A percentile compares a stretch with the other conserved stretches of the same genome.
These are phyloP conservation scores for Phytophthora litchii DNA, from an alignment of 352 stramenopile species.

Conservation along the genomic window DNA sequence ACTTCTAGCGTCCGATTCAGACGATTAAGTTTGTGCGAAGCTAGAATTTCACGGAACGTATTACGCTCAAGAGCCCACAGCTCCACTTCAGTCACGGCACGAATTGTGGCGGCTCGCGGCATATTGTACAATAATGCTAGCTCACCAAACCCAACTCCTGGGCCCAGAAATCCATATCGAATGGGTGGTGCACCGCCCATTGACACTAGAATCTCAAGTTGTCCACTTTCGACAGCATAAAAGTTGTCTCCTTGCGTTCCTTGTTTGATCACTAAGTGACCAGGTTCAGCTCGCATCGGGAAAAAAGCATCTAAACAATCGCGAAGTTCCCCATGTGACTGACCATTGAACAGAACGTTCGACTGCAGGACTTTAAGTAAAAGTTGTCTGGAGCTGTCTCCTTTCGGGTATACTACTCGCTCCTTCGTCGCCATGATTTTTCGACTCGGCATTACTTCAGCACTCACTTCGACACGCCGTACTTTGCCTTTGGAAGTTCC, in stretches of 20 bases:
- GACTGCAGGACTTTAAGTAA: slow-evolving; percentile 70
- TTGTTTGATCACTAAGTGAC: slow-evolving; percentile 66
- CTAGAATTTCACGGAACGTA: slow-evolving; percentile 75
- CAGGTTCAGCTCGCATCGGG: slow-evolving; percentile 48
- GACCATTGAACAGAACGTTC: slow-evolving; percentile 77
- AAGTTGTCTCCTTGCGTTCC: slow-evolving; percentile 82
- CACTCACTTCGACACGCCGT: slow-evolving; percentile 77
- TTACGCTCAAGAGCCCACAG: slow-evolving; percentile 79
- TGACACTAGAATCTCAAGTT: slow-evolving; percentile 76
- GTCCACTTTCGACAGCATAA: slow-evolving; percentile 65
- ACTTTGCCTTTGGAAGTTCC: slow-evolving; percentile 23
- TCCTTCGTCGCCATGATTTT: slow-evolving; percentile 63
- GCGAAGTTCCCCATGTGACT: slow-evolving; percentile 54
- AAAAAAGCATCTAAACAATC: slow-evolving; percentile 84
- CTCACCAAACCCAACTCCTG: slow-evolving; percentile 93
- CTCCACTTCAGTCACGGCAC: slow-evolving; percentile 58
- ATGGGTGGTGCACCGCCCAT: slow-evolving; percentile 58
- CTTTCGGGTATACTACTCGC: slow-evolving; percentile 69
- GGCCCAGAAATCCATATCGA: slow-evolving; percentile 66
- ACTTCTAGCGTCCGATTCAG: slow-evolving; percentile 66
- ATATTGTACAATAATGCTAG: slow-evolving; percentile 97
- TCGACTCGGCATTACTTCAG: slow-evolving; percentile 77
- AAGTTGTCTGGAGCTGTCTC: slow-evolving; percentile 55
- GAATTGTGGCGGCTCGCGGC: slow-evolving; percentile 94
- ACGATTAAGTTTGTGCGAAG: slow-evolving; percentile 72